Evolutionary conservation across 345 rosid genomes (phyloP).

Genomic region (Microthlaspi erraticum): DNA sequence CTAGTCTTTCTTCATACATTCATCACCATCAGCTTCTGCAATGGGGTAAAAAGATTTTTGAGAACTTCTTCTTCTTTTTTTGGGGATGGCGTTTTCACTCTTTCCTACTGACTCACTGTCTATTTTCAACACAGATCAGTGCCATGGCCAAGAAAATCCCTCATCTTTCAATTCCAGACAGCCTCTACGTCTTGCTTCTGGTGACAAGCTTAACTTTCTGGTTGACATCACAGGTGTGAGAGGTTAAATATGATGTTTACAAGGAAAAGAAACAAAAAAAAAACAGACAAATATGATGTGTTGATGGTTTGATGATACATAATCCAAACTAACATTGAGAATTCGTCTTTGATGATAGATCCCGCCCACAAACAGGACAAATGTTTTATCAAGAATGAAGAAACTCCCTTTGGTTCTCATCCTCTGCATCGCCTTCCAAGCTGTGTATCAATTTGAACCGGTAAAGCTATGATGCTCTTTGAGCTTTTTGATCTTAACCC

Average conservation of each 20-base stretch:
- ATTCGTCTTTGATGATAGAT: not conserved
- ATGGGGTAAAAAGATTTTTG: conserved; percentile 47
- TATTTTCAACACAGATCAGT: conserved; percentile 42
- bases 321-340: not conserved
- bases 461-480: conserved; percentile 19
- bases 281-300: not conserved
- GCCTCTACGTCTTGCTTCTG: conserved; percentile 51
- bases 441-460: conserved; percentile 1
- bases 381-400: conserved; percentile 10
- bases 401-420: not conserved
- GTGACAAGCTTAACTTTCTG: conserved; percentile 52
- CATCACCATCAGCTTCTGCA: conserved; percentile 51
- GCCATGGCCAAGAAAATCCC: conserved; percentile 65
- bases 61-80: not conserved
- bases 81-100: not conserved
- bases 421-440: conserved; percentile 8
- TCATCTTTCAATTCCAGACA: conserved; percentile 60
- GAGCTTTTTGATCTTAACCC: conserved; percentile 9
- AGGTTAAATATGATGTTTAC: not conserved
- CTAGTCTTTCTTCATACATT: conserved; percentile 49
- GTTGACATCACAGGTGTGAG: conserved; percentile 54
- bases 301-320: not conserved
- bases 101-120: not conserved
- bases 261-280: not conserved
- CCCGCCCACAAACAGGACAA: not conserved